phyloP scores from a whole-genome alignment of 1,139 yeast species.

The Geotrichum fermentans region DNA sequence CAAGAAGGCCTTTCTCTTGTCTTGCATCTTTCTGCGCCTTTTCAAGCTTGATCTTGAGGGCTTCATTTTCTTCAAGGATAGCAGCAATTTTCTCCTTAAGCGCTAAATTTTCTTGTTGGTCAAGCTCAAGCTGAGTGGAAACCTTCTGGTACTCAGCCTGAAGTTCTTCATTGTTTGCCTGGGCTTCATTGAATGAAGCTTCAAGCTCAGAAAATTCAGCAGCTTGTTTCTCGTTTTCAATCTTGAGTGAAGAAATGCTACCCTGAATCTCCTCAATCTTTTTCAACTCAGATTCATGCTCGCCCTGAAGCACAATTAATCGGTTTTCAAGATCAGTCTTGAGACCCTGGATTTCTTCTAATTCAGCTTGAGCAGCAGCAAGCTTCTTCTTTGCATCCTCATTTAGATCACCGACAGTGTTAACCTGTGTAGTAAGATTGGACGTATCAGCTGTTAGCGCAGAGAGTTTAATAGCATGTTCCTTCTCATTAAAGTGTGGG shows the following conservation, averaged over 20 bases:
- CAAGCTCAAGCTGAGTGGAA: constrained; percentile 54
- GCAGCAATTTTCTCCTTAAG: constrained; percentile 64
- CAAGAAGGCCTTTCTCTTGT: constrained; percentile 57
- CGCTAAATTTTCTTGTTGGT: constrained; percentile 60
- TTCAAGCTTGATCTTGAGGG: constrained; percentile 53
- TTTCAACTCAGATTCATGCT: constrained; percentile 62
- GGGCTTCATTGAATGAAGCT: constrained; percentile 71
- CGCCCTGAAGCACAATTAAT: constrained; percentile 57
- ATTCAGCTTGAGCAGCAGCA: constrained; percentile 68
- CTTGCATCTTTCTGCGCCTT: constrained; percentile 49
- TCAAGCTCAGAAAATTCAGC: constrained; percentile 69
- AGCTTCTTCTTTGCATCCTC: constrained; percentile 65
- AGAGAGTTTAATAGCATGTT: constrained; percentile 61
- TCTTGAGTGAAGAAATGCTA: constrained; percentile 69
- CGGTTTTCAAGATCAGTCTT: constrained; percentile 71
- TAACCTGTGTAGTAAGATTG: constrained; percentile 77
- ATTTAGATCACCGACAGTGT: constrained; percentile 72
- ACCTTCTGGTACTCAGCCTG: constrained; percentile 49
- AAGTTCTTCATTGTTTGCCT: constrained; percentile 37
- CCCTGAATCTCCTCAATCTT: constrained; percentile 52
- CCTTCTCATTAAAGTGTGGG: constrained; percentile 53
- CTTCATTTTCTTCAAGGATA: constrained; percentile 61
- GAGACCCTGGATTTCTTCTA: constrained; percentile 55
- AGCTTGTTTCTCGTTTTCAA: constrained; percentile 24
- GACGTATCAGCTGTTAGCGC: constrained; percentile 86